Percentiles rank a stretch among this genome's conserved stretches.
Conservation (phyloP, 306 rosid species). For the Senna tora region DNA sequence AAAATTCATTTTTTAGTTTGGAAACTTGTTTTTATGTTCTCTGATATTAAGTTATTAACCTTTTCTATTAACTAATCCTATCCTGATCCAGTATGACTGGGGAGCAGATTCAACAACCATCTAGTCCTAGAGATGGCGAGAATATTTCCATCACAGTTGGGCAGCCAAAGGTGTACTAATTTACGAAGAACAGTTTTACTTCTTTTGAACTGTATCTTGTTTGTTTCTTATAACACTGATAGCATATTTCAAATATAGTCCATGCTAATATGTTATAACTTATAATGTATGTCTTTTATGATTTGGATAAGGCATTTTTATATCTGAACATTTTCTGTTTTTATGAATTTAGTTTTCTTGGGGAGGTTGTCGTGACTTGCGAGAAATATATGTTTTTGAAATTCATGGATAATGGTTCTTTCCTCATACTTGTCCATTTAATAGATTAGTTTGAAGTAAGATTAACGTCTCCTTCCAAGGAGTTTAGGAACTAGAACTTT, state of each 20-base stretch:
- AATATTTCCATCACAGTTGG: slow-evolving; percentile 75
- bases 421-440: background rate
- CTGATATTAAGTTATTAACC: background rate
- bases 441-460: background rate
- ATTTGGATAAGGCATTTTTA: slow-evolving; percentile 16
- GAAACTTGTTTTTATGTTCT: slow-evolving; percentile 22
- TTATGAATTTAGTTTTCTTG: slow-evolving; percentile 3
- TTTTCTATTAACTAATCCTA: slow-evolving; percentile 24
- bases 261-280: background rate
- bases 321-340: slow-evolving; percentile 12
- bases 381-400: slow-evolving; percentile 9
- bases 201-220: slow-evolving; percentile 32
- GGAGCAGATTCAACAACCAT: slow-evolving; percentile 71
- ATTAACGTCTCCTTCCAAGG: background rate
- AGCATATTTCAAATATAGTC: slow-evolving; percentile 17
- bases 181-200: slow-evolving; percentile 31
- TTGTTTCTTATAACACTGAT: background rate
- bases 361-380: background rate
- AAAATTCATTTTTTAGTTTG: slow-evolving; percentile 20
- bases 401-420: slow-evolving; percentile 27
- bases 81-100: slow-evolving; percentile 81
- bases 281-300: background rate
- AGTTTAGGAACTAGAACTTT: background rate
- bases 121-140: slow-evolving; percentile 98
- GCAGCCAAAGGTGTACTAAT: slow-evolving; percentile 69